Conservation (phyloP, 495 filamentous ascomycete genomes). For the Trichocladium antarcticum region DNA sequence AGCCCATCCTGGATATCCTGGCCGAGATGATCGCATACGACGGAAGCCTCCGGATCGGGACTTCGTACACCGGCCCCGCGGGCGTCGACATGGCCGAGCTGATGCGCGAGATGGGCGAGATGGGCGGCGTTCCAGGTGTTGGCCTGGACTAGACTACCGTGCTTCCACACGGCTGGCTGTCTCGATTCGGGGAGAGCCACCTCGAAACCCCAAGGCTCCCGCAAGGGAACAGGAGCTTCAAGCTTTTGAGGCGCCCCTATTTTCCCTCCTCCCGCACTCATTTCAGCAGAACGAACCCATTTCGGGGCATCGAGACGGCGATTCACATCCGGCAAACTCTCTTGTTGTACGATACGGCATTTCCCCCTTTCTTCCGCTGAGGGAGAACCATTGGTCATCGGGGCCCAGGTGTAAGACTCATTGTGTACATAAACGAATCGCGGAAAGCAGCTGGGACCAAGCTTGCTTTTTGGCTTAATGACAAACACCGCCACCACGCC, state of each 20-base stretch:
- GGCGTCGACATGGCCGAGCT: constrained; percentile 25
- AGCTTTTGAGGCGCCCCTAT: too few relatives aligned
- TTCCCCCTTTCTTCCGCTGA: not conserved
- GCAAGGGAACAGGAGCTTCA: too few relatives aligned
- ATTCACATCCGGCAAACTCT: not conserved
- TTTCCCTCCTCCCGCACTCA: not conserved
- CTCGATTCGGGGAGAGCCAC: too few relatives aligned
- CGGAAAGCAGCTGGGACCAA: not conserved
- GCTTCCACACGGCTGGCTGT: not conserved
- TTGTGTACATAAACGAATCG: not conserved
- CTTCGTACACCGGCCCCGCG: constrained; percentile 31
- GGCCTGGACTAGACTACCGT: constrained; percentile 33
- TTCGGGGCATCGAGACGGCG: not conserved
- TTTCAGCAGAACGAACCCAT: not conserved
- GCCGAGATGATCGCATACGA: constrained; percentile 97
- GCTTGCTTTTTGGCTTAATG: constrained; percentile 5
- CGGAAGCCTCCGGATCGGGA: constrained; percentile 52
- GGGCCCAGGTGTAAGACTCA: not conserved
- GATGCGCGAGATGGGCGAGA: constrained; percentile 29
- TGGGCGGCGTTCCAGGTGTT: constrained; percentile 30
- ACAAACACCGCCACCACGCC: not conserved
- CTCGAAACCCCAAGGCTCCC: too few relatives aligned
- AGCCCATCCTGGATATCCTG: constrained; percentile 86
- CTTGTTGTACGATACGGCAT: constrained; percentile 6
- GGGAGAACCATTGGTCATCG: not conserved